phyloP scores from a whole-genome alignment of 305 asterid genomes.

The Fraxinus albicans region DNA sequence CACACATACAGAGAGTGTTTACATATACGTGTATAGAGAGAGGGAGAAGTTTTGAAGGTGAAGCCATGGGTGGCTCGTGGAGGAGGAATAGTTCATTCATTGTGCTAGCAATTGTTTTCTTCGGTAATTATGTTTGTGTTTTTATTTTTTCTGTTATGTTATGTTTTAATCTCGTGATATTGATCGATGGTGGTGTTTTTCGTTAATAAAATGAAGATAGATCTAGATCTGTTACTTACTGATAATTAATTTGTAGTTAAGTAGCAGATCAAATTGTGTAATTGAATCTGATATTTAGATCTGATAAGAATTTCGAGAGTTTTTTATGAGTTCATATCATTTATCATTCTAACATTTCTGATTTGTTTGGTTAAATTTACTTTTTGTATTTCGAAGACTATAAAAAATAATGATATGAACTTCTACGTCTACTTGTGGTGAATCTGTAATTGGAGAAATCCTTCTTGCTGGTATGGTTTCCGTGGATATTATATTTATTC shows the following conservation, averaged over 20 bases:
- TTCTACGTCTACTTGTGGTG: not conserved
- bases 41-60: not conserved
- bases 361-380: not conserved
- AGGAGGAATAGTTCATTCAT: constrained; percentile 25
- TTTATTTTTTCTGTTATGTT: not conserved
- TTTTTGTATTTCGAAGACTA: not conserved
- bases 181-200: not conserved
- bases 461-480: not conserved
- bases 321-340: not conserved
- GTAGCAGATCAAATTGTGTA: not conserved
- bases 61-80: constrained; percentile 27
- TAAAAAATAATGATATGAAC: not conserved
- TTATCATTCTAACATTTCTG: not conserved
- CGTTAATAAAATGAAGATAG: not conserved
- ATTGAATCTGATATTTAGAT: not conserved
- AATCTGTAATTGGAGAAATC: not conserved
- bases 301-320: not conserved
- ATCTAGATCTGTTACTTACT: not conserved
- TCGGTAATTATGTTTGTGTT: constrained; percentile 21
- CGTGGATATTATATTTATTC: not conserved
- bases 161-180: not conserved
- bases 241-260: not conserved
- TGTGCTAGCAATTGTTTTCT: constrained; percentile 34
- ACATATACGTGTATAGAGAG: not conserved
- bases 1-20: not conserved